A percentile compares a stretch with the other conserved stretches of the same genome.
Evolutionary conservation across 257 asterid genomes (phyloP).

Genomic region (Orobanche coerulescens): DNA sequence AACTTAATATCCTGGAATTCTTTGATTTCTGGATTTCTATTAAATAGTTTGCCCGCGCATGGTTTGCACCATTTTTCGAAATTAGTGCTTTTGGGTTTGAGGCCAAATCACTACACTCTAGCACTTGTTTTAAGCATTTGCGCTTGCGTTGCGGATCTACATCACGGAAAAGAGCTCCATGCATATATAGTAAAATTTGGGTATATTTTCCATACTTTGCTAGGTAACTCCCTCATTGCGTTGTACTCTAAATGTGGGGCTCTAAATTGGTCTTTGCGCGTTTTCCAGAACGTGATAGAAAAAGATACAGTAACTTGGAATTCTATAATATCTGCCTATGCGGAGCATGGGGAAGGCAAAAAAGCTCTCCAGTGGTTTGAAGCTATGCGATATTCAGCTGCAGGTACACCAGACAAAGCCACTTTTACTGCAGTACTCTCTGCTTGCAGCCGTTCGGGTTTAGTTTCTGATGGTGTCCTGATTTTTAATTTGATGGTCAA

Average conservation of each 20-base stretch:
- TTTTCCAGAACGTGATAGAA: conserved; percentile 40
- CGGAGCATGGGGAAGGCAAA: conserved; percentile 68
- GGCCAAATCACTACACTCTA: conserved; percentile 68
- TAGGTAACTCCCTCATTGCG: conserved; percentile 61
- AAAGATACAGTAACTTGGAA: conserved; percentile 75
- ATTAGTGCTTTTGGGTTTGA: conserved; percentile 26
- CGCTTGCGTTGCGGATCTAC: conserved; percentile 47
- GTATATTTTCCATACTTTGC: conserved; percentile 41
- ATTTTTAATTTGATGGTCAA: conserved; percentile 54
- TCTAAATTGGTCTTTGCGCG: conserved; percentile 43
- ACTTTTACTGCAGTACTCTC: conserved; percentile 79
- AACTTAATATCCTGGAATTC: conserved; percentile 88
- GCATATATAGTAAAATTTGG: conserved; percentile 38
- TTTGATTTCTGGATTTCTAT: conserved; percentile 55
- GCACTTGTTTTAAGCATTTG: conserved; percentile 64
- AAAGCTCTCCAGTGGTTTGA: conserved; percentile 58
- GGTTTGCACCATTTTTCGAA: conserved; percentile 46
- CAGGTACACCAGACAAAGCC: conserved; percentile 53
- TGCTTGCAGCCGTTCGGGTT: conserved; percentile 84
- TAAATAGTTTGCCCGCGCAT: conserved; percentile 43
- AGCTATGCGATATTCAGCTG: conserved; percentile 37
- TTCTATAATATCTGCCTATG: conserved; percentile 65
- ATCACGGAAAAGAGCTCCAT: conserved; percentile 62
- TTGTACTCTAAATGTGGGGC: conserved; percentile 69
- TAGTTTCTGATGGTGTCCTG: conserved; percentile 49